Base-by-base conservation (phyloP, 371 early-diverging fungal genomes). In the Apophysomyces elegans region DNA sequence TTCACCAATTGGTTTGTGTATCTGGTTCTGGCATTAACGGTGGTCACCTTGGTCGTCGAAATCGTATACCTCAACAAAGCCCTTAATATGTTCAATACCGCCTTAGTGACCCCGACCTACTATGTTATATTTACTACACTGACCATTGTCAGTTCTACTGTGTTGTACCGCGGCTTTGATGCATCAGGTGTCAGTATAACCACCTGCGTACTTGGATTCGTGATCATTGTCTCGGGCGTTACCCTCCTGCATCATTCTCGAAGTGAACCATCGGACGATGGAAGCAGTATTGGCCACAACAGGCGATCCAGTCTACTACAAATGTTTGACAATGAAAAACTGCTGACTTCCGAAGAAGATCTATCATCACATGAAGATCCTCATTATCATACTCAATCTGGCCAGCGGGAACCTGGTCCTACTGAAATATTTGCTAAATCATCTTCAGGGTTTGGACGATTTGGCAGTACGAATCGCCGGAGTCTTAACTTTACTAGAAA, bases 1-100 rank as follows among this genome's bases (percentile, higher is more conserved):
- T 90, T 97, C 66, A 86, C 84, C 58, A 86, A 93, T 62, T 87
- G 92, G 73, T 95, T 95, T 65, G 92, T 96, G 18, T 97, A 93
- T 66, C 67, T 95, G 36, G 91, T 96, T 38, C 77, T 90, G 7
- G 75, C 83, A 4, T 86, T 91, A 18, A 93, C 95, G 1, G 67
- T 86, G 5, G 78, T 87, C 7, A 95, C 94, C 21, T 86, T 95
- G 39, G 64, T 94, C 18, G 84, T 91, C 14, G 95, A 97, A 76
- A 93, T 96, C 74, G 94, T 95, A 73, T 97, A 96, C 74, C 91
- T 97, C 59, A 97, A 97, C 86, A 97, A 97, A 80, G 96, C 98
- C 16, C 84, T 97, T 16, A 96, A 95, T 68, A 69, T 93, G 46
- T 97, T 96, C 76, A 92, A 92, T 59, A 95, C 97, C 12, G 94